These are phyloP conservation scores for Oryza coarctata DNA, from an alignment of 176 grass and related monocot species.

Conservation along the genomic window DNA sequence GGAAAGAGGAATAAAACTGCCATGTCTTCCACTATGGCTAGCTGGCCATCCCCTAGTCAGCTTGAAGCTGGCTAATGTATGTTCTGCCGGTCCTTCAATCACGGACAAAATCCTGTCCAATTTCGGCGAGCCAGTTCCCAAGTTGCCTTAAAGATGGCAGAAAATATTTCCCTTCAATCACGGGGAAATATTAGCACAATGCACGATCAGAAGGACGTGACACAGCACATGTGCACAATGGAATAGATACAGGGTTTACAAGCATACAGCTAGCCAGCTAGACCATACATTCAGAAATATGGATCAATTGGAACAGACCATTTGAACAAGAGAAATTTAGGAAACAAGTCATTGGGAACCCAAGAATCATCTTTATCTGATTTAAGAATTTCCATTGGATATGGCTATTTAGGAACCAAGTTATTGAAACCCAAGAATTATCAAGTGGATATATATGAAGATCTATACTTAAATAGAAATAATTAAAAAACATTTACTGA, in stretches of 20 bases:
- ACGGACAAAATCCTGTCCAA: constrained; percentile 20
- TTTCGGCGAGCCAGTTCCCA: neutral
- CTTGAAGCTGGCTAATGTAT: constrained; percentile 24
- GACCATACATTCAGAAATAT: constrained; percentile 7
- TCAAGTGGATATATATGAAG: too few relatives aligned
- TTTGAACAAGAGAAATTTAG: neutral
- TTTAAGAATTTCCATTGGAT: neutral
- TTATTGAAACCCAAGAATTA: too few relatives aligned
- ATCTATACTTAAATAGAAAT: too few relatives aligned
- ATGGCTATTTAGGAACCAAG: neutral
- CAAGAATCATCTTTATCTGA: neutral
- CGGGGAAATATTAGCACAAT: constrained; percentile 33
- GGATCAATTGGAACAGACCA: neutral
- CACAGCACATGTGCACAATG: neutral
- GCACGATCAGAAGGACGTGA: neutral
- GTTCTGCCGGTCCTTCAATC: constrained; percentile 24
- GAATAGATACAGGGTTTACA: neutral
- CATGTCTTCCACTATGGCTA: neutral
- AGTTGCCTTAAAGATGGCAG: neutral
- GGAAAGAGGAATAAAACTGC: neutral
- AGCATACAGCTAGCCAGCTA: neutral
- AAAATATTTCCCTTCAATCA: constrained; percentile 22
- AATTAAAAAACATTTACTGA: too few relatives aligned
- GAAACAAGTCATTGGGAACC: constrained; percentile 5
- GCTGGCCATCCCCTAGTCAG: neutral